A percentile compares a stretch with the other conserved stretches of the same genome.
Evolutionary conservation across 2,329 filamentous ascomycete species (phyloP).

Genomic region (Lasiodiplodia citricola): DNA sequence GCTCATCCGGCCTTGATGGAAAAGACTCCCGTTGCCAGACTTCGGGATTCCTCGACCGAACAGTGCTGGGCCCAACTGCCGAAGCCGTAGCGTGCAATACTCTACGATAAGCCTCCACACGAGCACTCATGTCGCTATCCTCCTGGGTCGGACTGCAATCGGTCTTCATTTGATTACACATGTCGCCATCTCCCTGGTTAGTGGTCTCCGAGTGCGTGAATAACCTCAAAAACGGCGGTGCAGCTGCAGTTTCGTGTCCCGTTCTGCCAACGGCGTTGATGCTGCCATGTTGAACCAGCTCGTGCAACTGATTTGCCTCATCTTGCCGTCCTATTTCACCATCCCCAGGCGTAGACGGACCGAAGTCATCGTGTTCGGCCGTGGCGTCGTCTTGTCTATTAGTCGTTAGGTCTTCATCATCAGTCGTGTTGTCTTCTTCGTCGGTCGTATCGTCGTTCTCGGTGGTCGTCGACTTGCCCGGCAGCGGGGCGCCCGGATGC

Average conservation of each 20-base stretch:
- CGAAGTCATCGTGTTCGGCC: background rate
- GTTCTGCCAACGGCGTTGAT: background rate
- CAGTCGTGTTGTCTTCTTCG: background rate
- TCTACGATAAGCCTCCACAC: background rate
- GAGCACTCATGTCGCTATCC: background rate
- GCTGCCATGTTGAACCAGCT: background rate
- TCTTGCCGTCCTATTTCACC: background rate
- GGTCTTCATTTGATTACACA: background rate
- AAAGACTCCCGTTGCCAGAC: background rate
- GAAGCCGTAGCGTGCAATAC: background rate
- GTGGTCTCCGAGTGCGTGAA: background rate
- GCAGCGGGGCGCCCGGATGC: background rate
- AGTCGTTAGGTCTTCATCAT: background rate
- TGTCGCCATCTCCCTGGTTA: background rate
- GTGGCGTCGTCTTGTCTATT: background rate
- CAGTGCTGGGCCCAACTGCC: background rate
- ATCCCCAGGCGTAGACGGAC: background rate
- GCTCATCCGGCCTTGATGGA: background rate
- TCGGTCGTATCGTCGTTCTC: constrained; percentile 3
- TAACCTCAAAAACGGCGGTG: background rate
- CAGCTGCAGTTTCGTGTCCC: background rate
- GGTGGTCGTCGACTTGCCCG: background rate
- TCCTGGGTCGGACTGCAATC: constrained; percentile 1
- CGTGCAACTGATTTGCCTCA: background rate
- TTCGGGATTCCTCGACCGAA: background rate